phyloP scores from a whole-genome alignment of 2,329 filamentous ascomycete species.

The Chaetomium olivaceum region DNA sequence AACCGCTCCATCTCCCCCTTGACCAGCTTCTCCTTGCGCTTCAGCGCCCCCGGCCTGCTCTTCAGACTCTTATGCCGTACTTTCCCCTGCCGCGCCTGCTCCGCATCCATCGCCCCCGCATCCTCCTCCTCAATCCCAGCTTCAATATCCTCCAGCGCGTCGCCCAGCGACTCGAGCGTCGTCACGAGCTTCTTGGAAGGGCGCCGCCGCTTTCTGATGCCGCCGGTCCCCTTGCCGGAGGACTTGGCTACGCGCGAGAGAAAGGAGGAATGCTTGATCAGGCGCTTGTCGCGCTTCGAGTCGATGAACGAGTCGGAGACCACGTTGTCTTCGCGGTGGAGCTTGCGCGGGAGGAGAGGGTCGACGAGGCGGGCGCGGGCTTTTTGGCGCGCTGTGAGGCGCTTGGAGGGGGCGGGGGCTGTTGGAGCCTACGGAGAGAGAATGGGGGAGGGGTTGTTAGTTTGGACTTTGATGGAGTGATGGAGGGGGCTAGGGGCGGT shows the following conservation, averaged over 20 bases:
- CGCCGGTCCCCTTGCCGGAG: constrained; percentile 15
- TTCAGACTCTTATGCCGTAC: constrained; percentile 74
- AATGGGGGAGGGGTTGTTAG: not conserved
- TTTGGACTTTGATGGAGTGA: not conserved
- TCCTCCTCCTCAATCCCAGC: constrained; percentile 52
- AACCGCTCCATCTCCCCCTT: constrained; percentile 81
- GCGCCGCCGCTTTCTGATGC: constrained; percentile 16
- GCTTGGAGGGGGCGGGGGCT: constrained; percentile 42
- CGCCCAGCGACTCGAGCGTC: constrained; percentile 72
- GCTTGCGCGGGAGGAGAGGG: constrained; percentile 53
- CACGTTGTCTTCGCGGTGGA: constrained; percentile 52
- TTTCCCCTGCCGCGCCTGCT: constrained; percentile 55
- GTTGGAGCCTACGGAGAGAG: constrained; percentile 32
- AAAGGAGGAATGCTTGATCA: constrained; percentile 78
- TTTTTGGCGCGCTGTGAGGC: constrained; percentile 58
- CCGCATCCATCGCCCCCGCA: constrained; percentile 38
- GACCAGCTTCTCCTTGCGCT: constrained; percentile 78
- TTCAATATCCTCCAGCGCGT: constrained; percentile 70
- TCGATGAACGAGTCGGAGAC: constrained; percentile 62
- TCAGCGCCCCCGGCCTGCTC: constrained; percentile 75
- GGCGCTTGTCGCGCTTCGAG: constrained; percentile 80
- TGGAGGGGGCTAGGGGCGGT: not conserved
- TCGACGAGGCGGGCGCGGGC: constrained; percentile 54
- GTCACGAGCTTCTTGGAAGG: constrained; percentile 73
- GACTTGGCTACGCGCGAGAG: constrained; percentile 73